Conservation (phyloP, 768 basidiomycete genomes). For the Suillus bovinus region DNA sequence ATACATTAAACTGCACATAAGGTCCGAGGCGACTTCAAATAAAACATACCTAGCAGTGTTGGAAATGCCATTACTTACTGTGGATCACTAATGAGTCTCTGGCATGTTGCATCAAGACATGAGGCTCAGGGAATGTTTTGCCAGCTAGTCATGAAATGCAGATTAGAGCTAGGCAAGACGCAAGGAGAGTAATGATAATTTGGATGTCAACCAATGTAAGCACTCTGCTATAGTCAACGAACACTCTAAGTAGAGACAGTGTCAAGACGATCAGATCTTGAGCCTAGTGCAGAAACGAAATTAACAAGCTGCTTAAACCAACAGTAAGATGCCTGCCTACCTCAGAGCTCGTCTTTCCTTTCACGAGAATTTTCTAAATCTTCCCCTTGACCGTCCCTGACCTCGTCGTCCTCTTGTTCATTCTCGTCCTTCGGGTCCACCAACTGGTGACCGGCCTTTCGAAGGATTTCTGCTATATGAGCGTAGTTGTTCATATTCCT, state of each 20-base stretch:
- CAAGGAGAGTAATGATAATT: neutral
- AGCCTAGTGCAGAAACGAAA: neutral
- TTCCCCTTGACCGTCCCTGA: conserved; percentile 30
- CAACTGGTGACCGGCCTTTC: conserved; percentile 45
- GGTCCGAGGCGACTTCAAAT: conserved; percentile 2
- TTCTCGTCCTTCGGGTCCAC: conserved; percentile 42
- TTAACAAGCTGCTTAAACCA: neutral
- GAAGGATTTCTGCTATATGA: conserved; percentile 49
- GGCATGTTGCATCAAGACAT: neutral
- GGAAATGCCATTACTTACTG: neutral
- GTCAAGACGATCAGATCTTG: conserved; percentile 14
- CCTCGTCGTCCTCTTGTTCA: conserved; percentile 24
- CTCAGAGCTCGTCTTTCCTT: conserved; percentile 33
- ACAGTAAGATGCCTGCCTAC: conserved; percentile 19
- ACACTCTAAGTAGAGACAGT: conserved; percentile 12
- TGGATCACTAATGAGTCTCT: neutral
- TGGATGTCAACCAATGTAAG: neutral
- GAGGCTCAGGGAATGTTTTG: neutral
- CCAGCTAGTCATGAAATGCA: neutral
- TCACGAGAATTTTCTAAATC: conserved; percentile 32
- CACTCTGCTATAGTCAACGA: neutral
- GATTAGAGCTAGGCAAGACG: neutral
- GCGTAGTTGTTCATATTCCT: conserved; percentile 41
- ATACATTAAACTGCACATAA: conserved; percentile 6
- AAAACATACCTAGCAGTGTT: conserved; percentile 2